Evolutionary conservation across 2,329 filamentous ascomycete species (phyloP), one percentile per base, ranked within the genome.

Genomic region (Aspergillus japonicus): DNA sequence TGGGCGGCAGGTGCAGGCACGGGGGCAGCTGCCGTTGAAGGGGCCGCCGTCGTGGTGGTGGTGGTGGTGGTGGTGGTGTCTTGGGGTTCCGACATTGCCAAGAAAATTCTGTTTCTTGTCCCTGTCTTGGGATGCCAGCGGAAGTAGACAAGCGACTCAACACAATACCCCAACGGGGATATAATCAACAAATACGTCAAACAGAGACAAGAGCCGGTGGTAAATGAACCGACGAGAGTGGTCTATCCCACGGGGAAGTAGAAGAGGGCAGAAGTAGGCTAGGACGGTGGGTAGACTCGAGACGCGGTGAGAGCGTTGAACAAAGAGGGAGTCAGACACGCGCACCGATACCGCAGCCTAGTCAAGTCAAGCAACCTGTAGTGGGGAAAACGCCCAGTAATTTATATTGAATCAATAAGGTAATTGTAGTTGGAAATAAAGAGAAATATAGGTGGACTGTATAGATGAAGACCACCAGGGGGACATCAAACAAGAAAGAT

Each of bases 21-120:
- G 52, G 73, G 64, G 51, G 68, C 64, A 23, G 69, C 62, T 47
- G 67, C 59, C 19, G 68, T 59, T 54, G 71, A 66, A 42, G 70
- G 59, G 42, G 53, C 39, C 21, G 23, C 23, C 23, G 21, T 21
- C 23, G 21, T 21, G 21, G 21, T 21, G 21, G 21, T 21, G 21
- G 26, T 26, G 7, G 70, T 63, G 60, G 68, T 68, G 62, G 65
- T 63, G 69, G 68, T 68, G 62, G 65, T 63, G 69, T 70, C 65
- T 72, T 74, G 72, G 62, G 71, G 69, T 60, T 78, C 75, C 64
- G 74, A 68, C 73, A 77, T 77, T 71, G 75, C 74, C 74, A 78
- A 75, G 73, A 74, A 69, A 71, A 67, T 56, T 60, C 52, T 67
- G 39, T 42, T 63, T 71, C 67, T 74, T 70, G 69, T 72, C 68